phyloP scores from a whole-genome alignment of 331 rosid species.

The Malus hybrid region DNA sequence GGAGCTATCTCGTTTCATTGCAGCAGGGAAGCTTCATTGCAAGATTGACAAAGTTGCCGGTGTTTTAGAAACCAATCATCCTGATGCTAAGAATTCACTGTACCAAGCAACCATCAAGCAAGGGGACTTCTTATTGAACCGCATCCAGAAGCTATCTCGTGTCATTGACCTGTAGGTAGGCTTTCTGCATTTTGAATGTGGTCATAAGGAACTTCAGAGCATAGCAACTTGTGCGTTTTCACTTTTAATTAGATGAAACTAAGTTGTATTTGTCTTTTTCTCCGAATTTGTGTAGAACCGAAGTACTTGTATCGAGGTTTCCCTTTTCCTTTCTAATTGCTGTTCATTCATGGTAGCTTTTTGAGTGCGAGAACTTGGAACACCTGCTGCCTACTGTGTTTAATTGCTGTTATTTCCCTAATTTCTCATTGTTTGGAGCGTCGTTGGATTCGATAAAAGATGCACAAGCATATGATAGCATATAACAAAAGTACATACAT shows the following conservation, averaged over 20 bases:
- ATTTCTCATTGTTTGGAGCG: background rate
- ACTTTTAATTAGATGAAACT: background rate
- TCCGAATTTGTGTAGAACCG: background rate
- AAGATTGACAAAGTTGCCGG: slow-evolving; percentile 97
- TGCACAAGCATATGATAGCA: background rate
- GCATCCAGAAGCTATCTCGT: slow-evolving; percentile 91
- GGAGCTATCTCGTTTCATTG: slow-evolving; percentile 97
- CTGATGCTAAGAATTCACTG: slow-evolving; percentile 90
- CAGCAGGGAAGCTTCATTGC: slow-evolving; percentile 96
- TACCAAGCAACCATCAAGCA: slow-evolving; percentile 97
- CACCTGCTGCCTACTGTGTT: background rate
- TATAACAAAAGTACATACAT: no score
- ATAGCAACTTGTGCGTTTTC: background rate
- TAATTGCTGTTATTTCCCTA: background rate
- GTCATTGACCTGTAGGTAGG: slow-evolving; percentile 67
- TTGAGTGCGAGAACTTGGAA: background rate
- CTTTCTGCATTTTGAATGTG: background rate
- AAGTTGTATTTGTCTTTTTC: background rate
- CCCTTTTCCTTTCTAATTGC: background rate
- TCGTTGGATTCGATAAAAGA: background rate
- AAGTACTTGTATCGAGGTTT: background rate
- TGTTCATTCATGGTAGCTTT: background rate
- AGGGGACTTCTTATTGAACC: slow-evolving; percentile 87
- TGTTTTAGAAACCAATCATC: slow-evolving; percentile 86
- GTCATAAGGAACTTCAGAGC: background rate